These are phyloP conservation scores for Clathrospora elynae DNA, from an alignment of 2,329 filamentous ascomycete species.

Conservation along the genomic window DNA sequence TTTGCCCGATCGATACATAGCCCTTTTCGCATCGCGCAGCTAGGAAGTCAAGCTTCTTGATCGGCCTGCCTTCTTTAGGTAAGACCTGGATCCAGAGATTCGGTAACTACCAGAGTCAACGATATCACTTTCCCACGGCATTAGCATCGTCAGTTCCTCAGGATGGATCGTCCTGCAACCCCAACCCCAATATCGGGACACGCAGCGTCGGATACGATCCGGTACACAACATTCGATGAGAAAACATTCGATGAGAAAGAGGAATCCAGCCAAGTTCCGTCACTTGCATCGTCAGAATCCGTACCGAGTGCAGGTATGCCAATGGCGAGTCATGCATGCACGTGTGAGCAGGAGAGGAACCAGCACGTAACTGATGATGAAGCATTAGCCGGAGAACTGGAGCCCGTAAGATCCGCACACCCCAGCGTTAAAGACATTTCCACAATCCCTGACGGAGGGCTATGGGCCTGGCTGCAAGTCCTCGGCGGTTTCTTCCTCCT, in stretches of 20 bases:
- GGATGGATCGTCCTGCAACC: too few species aligned
- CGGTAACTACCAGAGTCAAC: too few species aligned
- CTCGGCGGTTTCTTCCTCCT: constrained; percentile 55
- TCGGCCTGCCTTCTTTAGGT: too few species aligned
- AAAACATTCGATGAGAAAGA: constrained; percentile 28
- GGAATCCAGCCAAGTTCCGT: constrained; percentile 20
- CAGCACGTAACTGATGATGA: constrained; percentile 19
- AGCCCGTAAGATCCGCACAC: constrained; percentile 28
- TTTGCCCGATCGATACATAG: too few species aligned
- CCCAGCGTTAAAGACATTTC: constrained; percentile 50
- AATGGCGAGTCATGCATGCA: constrained; percentile 12
- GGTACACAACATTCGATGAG: too few species aligned
- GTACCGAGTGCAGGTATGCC: constrained; percentile 13
- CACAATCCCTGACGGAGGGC: constrained; percentile 54
- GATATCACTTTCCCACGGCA: too few species aligned
- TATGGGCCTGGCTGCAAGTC: constrained; percentile 56
- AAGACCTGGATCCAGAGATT: too few species aligned
- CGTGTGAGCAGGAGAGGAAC: constrained; percentile 17
- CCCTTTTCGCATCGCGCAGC: too few species aligned
- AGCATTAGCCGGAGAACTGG: constrained; percentile 15
- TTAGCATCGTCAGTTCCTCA: too few species aligned
- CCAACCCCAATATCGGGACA: too few species aligned
- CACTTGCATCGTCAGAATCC: constrained; percentile 15
- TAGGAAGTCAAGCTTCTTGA: too few species aligned
- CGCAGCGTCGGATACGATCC: too few species aligned